Base-by-base conservation (phyloP, 2,329 filamentous ascomycete genomes). In the Ceratocystis huliohia region DNA sequence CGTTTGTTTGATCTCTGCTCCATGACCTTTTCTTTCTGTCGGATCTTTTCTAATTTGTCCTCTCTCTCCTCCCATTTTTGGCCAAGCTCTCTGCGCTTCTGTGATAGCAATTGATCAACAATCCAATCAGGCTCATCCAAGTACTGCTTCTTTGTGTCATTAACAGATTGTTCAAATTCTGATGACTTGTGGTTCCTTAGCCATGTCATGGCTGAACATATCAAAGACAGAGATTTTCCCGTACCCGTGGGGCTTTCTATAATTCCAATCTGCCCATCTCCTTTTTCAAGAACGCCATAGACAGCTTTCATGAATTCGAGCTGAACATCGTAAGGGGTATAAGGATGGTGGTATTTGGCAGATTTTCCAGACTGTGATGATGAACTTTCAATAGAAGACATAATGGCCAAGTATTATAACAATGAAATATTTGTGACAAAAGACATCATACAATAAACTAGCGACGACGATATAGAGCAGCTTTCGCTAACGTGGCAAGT, bases 161-260 rank as follows among this genome's bases (percentile, higher is more conserved):
- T 79, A 67, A 79, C 81, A 59, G 71, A 81, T 70, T 73, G 81
- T 74, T 78, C 88, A 75, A 78, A 87, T 75, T 68, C 74, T 70
- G 72, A 79, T 74, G 75, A 85, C 74, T 95, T 93, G 76, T 92
- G 84, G 66, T 89, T 84, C 61, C 92, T 86, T n/a, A 96, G 80
- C 92, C 92, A 96, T 2, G 91, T 96, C 72, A 96, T 75, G 5
- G 91, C 87, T 50, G 88, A 88, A 73, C 92, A 96, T 69, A 96
- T 94, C 33, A 96, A 80, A 70, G 92, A 96, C 57, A 96, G 76
- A 1, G 92, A 96, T 81, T 96, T 96, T 57, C 92, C 92, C 69
- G 84, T 88, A 74, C 92, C 92, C 53, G 92, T 96, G n/a, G 92
- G 92, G 59, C 90, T 96, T 73, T 96, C 92, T 59, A 96, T 86